Evolutionary conservation across 345 rosid genomes (phyloP).

Genomic region (Brassica juncea): DNA sequence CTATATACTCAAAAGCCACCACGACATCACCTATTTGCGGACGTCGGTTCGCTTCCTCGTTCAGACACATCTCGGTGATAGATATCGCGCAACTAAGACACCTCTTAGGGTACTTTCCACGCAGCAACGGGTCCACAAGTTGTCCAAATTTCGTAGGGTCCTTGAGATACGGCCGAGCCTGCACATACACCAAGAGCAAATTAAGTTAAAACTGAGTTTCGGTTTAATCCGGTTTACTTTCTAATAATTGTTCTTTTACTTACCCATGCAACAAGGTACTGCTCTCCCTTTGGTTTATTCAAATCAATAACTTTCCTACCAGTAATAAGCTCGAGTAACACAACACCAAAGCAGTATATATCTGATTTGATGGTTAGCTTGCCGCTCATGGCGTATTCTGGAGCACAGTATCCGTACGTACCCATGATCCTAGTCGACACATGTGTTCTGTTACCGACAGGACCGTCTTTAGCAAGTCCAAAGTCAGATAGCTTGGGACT

Average conservation of each 20-base stretch:
- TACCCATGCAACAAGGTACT: conserved; percentile 84
- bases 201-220: background rate
- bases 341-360: conserved; percentile 89
- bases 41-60: conserved; percentile 75
- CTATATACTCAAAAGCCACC: conserved; percentile 73
- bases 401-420: conserved; percentile 96
- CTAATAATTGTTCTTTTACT: conserved; percentile 17
- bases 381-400: conserved; percentile 95
- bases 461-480: conserved; percentile 91
- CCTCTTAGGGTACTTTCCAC: conserved; percentile 65
- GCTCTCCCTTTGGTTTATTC: conserved; percentile 60
- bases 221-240: background rate
- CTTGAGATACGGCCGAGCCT: conserved; percentile 70
- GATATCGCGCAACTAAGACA: conserved; percentile 83
- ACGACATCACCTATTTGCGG: conserved; percentile 83
- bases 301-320: conserved; percentile 81
- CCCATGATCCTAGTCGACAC: conserved; percentile 97
- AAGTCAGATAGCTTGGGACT: conserved; percentile 83
- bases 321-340: conserved; percentile 79
- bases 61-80: conserved; percentile 82
- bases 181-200: conserved; percentile 16
- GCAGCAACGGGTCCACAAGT: conserved; percentile 76
- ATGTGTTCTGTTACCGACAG: conserved; percentile 86
- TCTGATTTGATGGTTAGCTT: conserved; percentile 87
- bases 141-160: conserved; percentile 62